Evolutionary conservation across 1,284 basidiomycete species (phyloP).

Genomic region (Marasmius tenuissimus): DNA sequence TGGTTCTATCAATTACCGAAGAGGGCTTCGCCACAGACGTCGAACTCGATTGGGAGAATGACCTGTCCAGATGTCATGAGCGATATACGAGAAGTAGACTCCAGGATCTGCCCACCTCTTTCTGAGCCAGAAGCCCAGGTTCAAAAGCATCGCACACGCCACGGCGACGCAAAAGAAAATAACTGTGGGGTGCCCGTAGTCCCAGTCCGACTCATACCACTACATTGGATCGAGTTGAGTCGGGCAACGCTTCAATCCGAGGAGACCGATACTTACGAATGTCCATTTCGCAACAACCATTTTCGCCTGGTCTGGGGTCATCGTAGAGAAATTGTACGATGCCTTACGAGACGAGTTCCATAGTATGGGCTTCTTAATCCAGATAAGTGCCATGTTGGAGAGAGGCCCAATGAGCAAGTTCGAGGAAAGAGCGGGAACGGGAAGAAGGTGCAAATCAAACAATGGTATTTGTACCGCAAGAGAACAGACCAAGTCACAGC

Average conservation of each 20-base stretch:
- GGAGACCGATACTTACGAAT: conserved; percentile 13
- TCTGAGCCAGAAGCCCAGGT: conserved; percentile 1
- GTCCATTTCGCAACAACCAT: conserved; percentile 18
- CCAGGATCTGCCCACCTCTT: not conserved
- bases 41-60: not conserved
- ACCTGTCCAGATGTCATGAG: conserved; percentile 6
- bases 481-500: not conserved
- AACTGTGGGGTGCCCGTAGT: conserved; percentile 29
- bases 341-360: conserved; percentile 25
- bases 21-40: not conserved
- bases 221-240: conserved; percentile 1
- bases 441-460: not conserved
- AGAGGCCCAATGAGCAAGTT: not conserved
- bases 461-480: not conserved
- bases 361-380: conserved; percentile 25
- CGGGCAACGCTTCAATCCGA: not conserved
- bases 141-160: conserved; percentile 13
- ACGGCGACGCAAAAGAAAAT: conserved; percentile 31
- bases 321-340: conserved; percentile 19
- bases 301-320: conserved; percentile 22
- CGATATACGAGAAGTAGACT: conserved; percentile 8
- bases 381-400: conserved; percentile 21
- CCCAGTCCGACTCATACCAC: conserved; percentile 32
- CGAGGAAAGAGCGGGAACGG: not conserved
- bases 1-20: conserved; percentile 16